These are phyloP conservation scores for Allomyces arbusculus DNA, from an alignment of 192 early-diverging fungal species.

Conservation along the genomic window DNA sequence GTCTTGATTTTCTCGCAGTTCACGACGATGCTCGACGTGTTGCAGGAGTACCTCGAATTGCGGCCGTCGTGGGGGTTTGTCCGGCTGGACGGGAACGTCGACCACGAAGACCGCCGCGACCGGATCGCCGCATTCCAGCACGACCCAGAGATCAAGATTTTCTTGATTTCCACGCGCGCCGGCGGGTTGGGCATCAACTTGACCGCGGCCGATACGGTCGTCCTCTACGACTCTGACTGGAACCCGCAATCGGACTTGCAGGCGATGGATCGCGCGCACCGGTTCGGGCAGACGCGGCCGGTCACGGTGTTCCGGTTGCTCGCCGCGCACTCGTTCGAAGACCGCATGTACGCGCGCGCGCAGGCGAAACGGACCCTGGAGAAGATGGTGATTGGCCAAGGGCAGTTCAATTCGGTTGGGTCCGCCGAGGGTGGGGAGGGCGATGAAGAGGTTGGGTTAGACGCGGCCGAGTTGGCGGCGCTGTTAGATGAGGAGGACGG, in stretches of 20 bases:
- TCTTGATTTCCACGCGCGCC: slow-evolving; percentile 41
- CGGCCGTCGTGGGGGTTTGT: slow-evolving; percentile 35
- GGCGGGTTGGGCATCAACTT: slow-evolving; percentile 61
- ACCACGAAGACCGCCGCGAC: slow-evolving; percentile 31
- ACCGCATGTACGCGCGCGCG: slow-evolving; percentile 15
- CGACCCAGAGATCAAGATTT: slow-evolving; percentile 30
- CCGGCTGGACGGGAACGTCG: slow-evolving; percentile 37
- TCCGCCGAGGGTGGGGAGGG: background rate
- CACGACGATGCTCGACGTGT: slow-evolving; percentile 34
- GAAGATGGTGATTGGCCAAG: slow-evolving; percentile 3
- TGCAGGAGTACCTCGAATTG: slow-evolving; percentile 45
- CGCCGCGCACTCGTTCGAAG: slow-evolving; percentile 90
- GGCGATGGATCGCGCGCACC: slow-evolving; percentile 94
- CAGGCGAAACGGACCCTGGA: slow-evolving; percentile 3
- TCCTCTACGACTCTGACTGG: slow-evolving; percentile 60
- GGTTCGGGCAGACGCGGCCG: slow-evolving; percentile 94
- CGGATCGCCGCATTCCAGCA: slow-evolving; percentile 40
- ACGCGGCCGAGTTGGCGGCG: background rate
- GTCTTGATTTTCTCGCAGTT: slow-evolving; percentile 91
- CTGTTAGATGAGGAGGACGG: background rate
- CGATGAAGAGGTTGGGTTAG: background rate
- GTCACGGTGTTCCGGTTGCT: slow-evolving; percentile 97
- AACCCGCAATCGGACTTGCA: slow-evolving; percentile 59
- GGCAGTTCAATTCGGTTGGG: slow-evolving; percentile 1
- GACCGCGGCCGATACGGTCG: slow-evolving; percentile 57